Conservation (phyloP, 345 rosid genomes). For the Rhizophora mangle region DNA sequence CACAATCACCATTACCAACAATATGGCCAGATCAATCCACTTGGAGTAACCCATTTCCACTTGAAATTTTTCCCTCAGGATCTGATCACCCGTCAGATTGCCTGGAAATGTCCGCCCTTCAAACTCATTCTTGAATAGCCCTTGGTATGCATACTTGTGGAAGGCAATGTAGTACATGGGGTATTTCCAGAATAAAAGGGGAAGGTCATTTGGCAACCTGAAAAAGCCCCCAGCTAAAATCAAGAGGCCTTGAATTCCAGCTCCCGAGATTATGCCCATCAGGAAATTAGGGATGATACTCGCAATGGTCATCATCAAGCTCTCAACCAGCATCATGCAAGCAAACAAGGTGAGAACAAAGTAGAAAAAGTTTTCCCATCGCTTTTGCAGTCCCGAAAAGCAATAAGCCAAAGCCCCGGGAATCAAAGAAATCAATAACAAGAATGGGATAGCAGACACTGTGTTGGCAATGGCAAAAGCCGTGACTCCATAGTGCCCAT, state of each 20-base stretch:
- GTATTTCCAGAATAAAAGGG: conserved; percentile 37
- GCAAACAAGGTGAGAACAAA: conserved; percentile 28
- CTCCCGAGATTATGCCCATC: conserved; percentile 51
- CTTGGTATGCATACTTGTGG: conserved; percentile 16
- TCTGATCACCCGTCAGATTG: conserved; percentile 22
- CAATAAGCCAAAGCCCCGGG: conserved; percentile 44
- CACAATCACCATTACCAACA: conserved; percentile 37
- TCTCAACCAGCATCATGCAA: conserved; percentile 47
- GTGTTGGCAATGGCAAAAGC: conserved; percentile 47
- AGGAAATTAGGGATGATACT: conserved; percentile 45
- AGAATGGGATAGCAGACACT: conserved; percentile 41
- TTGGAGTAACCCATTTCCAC: conserved; percentile 47
- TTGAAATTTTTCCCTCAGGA: conserved; percentile 40
- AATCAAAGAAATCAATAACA: conserved; percentile 34
- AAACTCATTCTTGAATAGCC: conserved; percentile 29
- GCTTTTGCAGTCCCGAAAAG: conserved; percentile 36
- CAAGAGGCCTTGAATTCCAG: conserved; percentile 57
- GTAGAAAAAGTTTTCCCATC: conserved; percentile 32
- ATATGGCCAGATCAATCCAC: conserved; percentile 45
- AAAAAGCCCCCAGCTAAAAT: conserved; percentile 48
- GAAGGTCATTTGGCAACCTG: conserved; percentile 47
- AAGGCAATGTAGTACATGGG: conserved; percentile 47
- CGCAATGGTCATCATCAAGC: conserved; percentile 58
- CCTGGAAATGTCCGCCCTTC: conserved; percentile 28
- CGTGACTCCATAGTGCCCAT: conserved; percentile 47